phyloP scores from a whole-genome alignment of 345 rosid species.

The Arabidopsis thaliana region TAIR10.1 NC_003070.9:26093001-26093500 shows the following conservation, averaged over 20 bases:
- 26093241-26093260: conserved; percentile 62
- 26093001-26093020: conserved; percentile 31
- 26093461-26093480: conserved; percentile 42
- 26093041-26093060: conserved; percentile 4
- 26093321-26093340: conserved; percentile 43
- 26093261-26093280: conserved; percentile 54
- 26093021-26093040: not conserved
- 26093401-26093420: conserved; percentile 48
- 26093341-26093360: conserved; percentile 45
- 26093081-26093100: not conserved
- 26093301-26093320: conserved; percentile 50
- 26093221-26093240: conserved; percentile 51
- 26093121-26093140: conserved; percentile 16
- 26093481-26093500: conserved; percentile 31
- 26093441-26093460: conserved; percentile 30
- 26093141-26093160: not conserved
- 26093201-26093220: conserved; percentile 43
- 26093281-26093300: conserved; percentile 47
- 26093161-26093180: not conserved
- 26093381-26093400: conserved; percentile 51
- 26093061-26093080: conserved; percentile 5
- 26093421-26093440: conserved; percentile 45
- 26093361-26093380: conserved; percentile 42
- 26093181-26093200: conserved; percentile 17
- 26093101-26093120: conserved; percentile 28